A percentile compares a stretch with the other conserved stretches of the same genome.
Conservation (phyloP, 75 land plant genomes). For the Ceratopteris richardii region DNA sequence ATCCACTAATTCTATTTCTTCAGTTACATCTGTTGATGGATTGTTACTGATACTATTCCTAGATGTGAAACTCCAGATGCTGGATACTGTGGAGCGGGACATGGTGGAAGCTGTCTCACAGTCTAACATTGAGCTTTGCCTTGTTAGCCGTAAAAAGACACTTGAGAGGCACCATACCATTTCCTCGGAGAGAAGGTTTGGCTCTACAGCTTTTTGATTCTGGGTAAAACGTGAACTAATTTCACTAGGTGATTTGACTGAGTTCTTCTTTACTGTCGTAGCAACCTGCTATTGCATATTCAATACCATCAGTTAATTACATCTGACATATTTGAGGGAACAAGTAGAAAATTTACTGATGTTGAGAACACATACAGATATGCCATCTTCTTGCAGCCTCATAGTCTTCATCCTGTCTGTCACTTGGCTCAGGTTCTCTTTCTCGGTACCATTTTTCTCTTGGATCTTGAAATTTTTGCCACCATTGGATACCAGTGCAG, state of each 20-base stretch:
- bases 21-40: conserved; percentile 7
- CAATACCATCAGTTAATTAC: no score
- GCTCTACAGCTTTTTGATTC: conserved; percentile 2
- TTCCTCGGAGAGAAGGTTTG: conserved; percentile 63
- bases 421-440: no score
- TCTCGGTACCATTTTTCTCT: no score
- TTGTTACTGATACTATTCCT: conserved; percentile 24
- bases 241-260: conserved; percentile 7
- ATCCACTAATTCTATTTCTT: conserved; percentile 27
- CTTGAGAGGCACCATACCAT: conserved; percentile 40
- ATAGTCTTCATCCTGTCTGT: no score
- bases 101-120: conserved; percentile 19
- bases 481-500: no score
- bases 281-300: neutral
- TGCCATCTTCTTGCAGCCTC: no score
- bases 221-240: neutral
- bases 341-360: no score
- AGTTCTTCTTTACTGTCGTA: conserved; percentile 12
- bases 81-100: conserved; percentile 35
- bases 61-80: conserved; percentile 35
- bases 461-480: no score
- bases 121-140: conserved; percentile 16
- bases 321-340: no score
- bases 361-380: no score
- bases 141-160: conserved; percentile 44